Evolutionary conservation across 179 eudicot genomes (phyloP).

Genomic region (Gypsophila paniculata): DNA sequence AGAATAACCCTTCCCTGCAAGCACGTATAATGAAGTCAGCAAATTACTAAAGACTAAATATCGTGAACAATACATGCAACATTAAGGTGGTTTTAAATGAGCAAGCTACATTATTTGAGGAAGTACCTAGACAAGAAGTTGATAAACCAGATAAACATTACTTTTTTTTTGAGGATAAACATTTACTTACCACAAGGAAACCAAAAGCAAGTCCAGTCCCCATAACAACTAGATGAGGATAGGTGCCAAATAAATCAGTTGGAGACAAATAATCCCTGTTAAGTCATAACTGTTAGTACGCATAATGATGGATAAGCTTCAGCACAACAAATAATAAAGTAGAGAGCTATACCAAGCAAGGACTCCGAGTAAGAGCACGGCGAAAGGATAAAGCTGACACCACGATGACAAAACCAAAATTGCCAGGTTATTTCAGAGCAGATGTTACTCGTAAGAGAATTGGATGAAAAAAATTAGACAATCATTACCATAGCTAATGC

Average conservation of each 20-base stretch:
- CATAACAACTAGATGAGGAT: slow-evolving; percentile 75
- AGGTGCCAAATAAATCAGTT: slow-evolving; percentile 51
- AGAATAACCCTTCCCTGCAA: slow-evolving; percentile 97
- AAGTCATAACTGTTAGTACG: slow-evolving; percentile 13
- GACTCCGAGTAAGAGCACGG: slow-evolving; percentile 73
- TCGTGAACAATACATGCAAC: background rate
- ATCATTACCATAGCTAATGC: slow-evolving; percentile 87
- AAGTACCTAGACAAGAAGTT: background rate
- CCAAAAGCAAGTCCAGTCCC: slow-evolving; percentile 98
- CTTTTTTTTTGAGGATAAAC: too few species aligned
- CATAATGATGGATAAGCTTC: slow-evolving; percentile 10
- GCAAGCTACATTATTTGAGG: background rate
- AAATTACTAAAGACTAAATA: background rate
- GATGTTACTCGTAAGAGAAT: background rate
- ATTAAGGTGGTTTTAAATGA: background rate
- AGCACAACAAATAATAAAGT: slow-evolving; percentile 1
- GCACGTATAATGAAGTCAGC: slow-evolving; percentile 24
- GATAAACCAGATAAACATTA: background rate
- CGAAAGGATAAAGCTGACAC: slow-evolving; percentile 80
- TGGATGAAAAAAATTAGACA: background rate
- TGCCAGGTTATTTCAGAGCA: background rate
- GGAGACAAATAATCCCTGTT: slow-evolving; percentile 94
- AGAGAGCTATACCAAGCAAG: slow-evolving; percentile 57
- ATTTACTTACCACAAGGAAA: slow-evolving; percentile 76
- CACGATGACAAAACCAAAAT: slow-evolving; percentile 22